Conservation (phyloP, 345 rosid genomes). For the Arabis hirsuta region DNA sequence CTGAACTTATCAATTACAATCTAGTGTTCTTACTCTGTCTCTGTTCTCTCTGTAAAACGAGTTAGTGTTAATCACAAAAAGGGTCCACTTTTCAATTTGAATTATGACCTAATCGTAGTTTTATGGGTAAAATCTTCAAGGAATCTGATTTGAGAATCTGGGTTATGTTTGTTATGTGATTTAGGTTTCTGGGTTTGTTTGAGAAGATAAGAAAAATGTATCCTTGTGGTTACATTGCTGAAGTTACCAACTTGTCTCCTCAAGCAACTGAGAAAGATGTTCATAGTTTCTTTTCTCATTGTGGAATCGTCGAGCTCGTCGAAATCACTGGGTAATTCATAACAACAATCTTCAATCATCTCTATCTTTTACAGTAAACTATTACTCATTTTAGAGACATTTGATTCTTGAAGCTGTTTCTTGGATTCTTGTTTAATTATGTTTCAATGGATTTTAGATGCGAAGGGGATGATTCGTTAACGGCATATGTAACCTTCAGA, state of each 20-base stretch:
- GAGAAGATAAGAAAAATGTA: conserved; percentile 48
- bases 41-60: conserved; percentile 4
- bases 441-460: conserved; percentile 50
- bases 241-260: conserved; percentile 77
- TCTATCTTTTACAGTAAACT: not conserved
- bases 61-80: not conserved
- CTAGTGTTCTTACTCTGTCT: not conserved
- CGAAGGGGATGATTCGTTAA: conserved; percentile 58
- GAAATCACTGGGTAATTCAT: conserved; percentile 69
- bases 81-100: not conserved
- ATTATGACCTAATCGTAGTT: not conserved
- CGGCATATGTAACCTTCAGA: conserved; percentile 82
- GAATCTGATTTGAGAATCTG: conserved; percentile 10
- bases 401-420: conserved; percentile 4
- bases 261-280: conserved; percentile 74
- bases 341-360: too few relatives aligned
- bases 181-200: conserved; percentile 20
- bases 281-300: conserved; percentile 66
- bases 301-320: conserved; percentile 69
- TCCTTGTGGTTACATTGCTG: conserved; percentile 75
- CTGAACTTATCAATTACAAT: not conserved
- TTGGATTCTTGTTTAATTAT: conserved; percentile 13
- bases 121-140: not conserved
- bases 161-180: conserved; percentile 23
- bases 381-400: not conserved